A percentile compares a stretch with the other conserved stretches of the same genome.
Evolutionary conservation across 805 yeast species (phyloP).

Genomic region (Candida patagonica): DNA sequence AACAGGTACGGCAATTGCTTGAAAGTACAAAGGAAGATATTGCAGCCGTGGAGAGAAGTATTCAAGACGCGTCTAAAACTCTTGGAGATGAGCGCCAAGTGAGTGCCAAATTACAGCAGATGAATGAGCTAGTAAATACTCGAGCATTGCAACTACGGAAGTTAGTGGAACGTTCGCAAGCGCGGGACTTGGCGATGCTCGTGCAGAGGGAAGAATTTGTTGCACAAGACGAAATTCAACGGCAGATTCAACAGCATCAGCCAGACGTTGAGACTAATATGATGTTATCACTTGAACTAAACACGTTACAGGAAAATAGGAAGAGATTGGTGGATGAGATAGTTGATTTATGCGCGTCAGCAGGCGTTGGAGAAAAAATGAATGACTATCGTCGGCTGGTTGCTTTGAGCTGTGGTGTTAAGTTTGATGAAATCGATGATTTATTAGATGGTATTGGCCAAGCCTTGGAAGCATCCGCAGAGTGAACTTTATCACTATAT

Average conservation of each 20-base stretch:
- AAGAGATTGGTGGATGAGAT: conserved; percentile 37
- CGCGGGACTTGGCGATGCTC: conserved; percentile 46
- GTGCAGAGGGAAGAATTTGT: conserved; percentile 46
- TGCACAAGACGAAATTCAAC: conserved; percentile 20
- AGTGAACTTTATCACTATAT: not conserved
- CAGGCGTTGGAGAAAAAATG: conserved; percentile 47
- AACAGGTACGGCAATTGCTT: conserved; percentile 38
- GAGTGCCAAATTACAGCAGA: conserved; percentile 15
- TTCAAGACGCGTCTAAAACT: conserved; percentile 24
- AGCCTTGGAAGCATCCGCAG: conserved; percentile 26
- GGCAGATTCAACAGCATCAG: conserved; percentile 6
- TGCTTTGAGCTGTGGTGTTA: conserved; percentile 65
- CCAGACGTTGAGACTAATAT: conserved; percentile 9
- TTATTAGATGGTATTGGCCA: conserved; percentile 69
- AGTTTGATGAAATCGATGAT: conserved; percentile 70
- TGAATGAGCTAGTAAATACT: conserved; percentile 21
- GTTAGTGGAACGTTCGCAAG: conserved; percentile 56
- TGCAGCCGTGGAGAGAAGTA: conserved; percentile 27
- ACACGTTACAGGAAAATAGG: conserved; percentile 34
- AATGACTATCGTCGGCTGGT: conserved; percentile 73
- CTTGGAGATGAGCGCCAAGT: conserved; percentile 25
- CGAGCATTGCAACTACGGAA: conserved; percentile 31
- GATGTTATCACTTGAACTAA: conserved; percentile 30
- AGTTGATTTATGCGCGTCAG: conserved; percentile 38
- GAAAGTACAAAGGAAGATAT: conserved; percentile 34